phyloP scores from a whole-genome alignment of 2,329 filamentous ascomycete species.

The Phyllosticta ampelicida region DNA sequence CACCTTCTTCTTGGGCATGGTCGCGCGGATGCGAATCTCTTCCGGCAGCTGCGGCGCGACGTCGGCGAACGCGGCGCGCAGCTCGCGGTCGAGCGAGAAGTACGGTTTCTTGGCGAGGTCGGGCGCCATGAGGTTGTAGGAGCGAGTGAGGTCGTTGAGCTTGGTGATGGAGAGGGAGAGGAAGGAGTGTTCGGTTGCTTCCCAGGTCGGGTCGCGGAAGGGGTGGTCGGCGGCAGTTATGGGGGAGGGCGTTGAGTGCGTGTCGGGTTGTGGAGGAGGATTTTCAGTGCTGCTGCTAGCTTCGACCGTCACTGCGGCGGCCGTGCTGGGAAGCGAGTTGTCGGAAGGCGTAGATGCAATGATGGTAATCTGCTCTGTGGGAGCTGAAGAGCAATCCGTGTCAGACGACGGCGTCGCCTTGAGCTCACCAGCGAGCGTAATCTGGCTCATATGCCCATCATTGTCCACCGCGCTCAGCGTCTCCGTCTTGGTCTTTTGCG shows the following conservation, averaged over 20 bases:
- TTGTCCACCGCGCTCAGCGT: slow-evolving; percentile 33
- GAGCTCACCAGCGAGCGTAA: slow-evolving; percentile 35
- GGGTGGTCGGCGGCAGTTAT: slow-evolving; percentile 37
- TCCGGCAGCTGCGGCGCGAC: slow-evolving; percentile 66
- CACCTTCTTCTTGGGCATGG: slow-evolving; percentile 25
- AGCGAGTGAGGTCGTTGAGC: slow-evolving; percentile 69
- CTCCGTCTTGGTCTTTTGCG: slow-evolving; percentile 33
- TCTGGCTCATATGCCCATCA: slow-evolving; percentile 38
- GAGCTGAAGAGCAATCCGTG: slow-evolving; percentile 6
- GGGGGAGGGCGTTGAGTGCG: slow-evolving; percentile 17
- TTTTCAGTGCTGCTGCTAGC: background rate
- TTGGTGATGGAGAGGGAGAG: slow-evolving; percentile 64
- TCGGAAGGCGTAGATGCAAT: slow-evolving; percentile 16
- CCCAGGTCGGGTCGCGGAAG: slow-evolving; percentile 72
- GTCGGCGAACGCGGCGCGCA: slow-evolving; percentile 72
- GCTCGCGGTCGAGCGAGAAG: slow-evolving; percentile 70
- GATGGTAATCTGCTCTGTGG: slow-evolving; percentile 25
- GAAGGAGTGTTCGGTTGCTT: slow-evolving; percentile 61
- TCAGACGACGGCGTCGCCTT: slow-evolving; percentile 18
- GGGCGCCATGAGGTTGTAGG: slow-evolving; percentile 92
- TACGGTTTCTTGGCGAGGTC: slow-evolving; percentile 90
- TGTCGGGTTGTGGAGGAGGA: slow-evolving; percentile 11
- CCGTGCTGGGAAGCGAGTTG: background rate
- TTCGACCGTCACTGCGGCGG: background rate
- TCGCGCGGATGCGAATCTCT: slow-evolving; percentile 61